phyloP scores from a whole-genome alignment of 805 yeast genomes.

The Kuraishia cidri region DNA sequence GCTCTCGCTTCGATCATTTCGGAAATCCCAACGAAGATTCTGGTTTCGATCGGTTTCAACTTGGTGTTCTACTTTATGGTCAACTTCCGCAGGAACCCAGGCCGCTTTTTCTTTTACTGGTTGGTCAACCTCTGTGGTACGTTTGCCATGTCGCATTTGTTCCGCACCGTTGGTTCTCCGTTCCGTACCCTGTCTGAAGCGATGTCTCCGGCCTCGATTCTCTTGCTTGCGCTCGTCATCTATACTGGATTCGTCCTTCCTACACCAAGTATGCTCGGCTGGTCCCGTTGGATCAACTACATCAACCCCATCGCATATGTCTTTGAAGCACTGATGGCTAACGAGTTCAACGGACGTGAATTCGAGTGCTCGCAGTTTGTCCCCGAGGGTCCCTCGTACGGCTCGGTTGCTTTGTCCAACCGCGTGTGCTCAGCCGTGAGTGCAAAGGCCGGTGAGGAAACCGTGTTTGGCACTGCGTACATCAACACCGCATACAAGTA shows the following conservation, averaged over 20 bases:
- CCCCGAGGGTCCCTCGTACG: conserved; percentile 31
- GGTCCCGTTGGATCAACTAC: conserved; percentile 61
- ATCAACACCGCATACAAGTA: conserved; percentile 40
- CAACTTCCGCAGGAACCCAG: conserved; percentile 40
- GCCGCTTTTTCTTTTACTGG: conserved; percentile 44
- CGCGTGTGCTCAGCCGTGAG: conserved; percentile 37
- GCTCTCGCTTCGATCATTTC: conserved; percentile 44
- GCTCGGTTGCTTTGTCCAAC: conserved; percentile 8
- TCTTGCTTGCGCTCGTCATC: conserved; percentile 37
- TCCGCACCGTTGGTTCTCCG: conserved; percentile 43
- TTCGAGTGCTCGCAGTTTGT: conserved; percentile 38
- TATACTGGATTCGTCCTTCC: conserved; percentile 56
- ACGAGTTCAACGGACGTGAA: conserved; percentile 40
- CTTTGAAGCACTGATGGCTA: conserved; percentile 49
- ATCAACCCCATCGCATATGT: conserved; percentile 48
- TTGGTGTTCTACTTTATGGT: conserved; percentile 43
- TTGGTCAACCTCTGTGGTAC: conserved; percentile 33
- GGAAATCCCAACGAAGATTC: conserved; percentile 40
- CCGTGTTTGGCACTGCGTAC: conserved; percentile 55
- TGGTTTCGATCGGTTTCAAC: conserved; percentile 37
- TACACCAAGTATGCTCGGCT: conserved; percentile 44
- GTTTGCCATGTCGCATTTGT: conserved; percentile 43
- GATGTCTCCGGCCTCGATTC: conserved; percentile 47
- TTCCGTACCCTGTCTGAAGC: conserved; percentile 40
- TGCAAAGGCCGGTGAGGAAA: conserved; percentile 39